Conservation (phyloP, 2,329 filamentous ascomycete genomes). For the Aspergillus hortae region DNA sequence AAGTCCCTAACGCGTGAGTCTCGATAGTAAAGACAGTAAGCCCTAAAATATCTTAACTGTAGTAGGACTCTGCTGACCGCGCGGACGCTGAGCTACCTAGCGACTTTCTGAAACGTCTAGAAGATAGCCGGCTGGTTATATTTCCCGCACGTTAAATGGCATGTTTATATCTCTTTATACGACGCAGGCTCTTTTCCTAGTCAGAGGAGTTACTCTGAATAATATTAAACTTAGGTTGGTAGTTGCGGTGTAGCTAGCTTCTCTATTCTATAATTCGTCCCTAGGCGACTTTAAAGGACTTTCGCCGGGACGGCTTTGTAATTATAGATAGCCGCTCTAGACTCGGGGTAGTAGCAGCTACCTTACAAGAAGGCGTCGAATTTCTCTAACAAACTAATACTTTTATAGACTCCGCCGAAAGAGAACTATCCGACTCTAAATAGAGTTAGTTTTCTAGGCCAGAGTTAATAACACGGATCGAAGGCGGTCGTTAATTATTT, state of each 20-base stretch:
- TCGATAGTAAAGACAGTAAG: slow-evolving; percentile 7
- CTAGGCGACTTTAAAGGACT: slow-evolving; percentile 6
- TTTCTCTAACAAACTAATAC: neutral
- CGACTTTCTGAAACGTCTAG: slow-evolving; percentile 2
- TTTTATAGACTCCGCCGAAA: slow-evolving; percentile 4
- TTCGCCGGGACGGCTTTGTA: slow-evolving; percentile 5
- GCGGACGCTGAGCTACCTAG: slow-evolving; percentile 4
- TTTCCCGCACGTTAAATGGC: slow-evolving; percentile 1
- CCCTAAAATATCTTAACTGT: slow-evolving; percentile 9
- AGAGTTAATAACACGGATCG: slow-evolving; percentile 1
- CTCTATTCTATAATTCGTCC: slow-evolving; percentile 2
- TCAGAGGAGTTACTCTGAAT: slow-evolving; percentile 1
- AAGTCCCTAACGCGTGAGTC: slow-evolving; percentile 3
- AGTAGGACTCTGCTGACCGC: slow-evolving; percentile 3
- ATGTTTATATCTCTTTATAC: slow-evolving; percentile 5
- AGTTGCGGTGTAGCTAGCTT: slow-evolving; percentile 3
- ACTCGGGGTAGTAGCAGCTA: too few relatives aligned
- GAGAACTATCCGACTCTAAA: slow-evolving; percentile 4
- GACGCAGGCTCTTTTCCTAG: slow-evolving; percentile 2
- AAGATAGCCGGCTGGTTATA: slow-evolving; percentile 2
- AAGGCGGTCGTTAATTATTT: slow-evolving; percentile 1
- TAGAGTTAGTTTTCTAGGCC: slow-evolving; percentile 3
- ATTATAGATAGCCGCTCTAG: slow-evolving; percentile 3
- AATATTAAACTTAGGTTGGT: slow-evolving; percentile 1
- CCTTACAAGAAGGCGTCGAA: neutral